phyloP scores from a whole-genome alignment of 495 filamentous ascomycete genomes.

The Penicillium turbatum region DNA sequence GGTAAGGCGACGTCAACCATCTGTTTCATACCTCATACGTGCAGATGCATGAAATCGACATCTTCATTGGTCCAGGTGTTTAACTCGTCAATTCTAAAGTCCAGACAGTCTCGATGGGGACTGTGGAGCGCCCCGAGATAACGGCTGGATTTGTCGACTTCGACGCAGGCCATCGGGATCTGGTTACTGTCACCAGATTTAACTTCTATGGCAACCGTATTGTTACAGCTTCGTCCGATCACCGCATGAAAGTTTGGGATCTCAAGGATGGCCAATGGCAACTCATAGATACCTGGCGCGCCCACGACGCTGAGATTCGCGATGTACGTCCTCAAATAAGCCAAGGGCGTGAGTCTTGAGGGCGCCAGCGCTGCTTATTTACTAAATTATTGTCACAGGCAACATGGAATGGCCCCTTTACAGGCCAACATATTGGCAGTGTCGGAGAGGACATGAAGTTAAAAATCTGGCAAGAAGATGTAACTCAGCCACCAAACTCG shows the following conservation, averaged over 20 bases:
- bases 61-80: slow-evolving; percentile 23
- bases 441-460: slow-evolving; percentile 84
- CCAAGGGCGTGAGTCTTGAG: not conserved
- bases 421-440: slow-evolving; percentile 58
- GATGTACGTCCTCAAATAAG: slow-evolving; percentile 54
- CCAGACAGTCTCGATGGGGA: slow-evolving; percentile 20
- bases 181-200: slow-evolving; percentile 49
- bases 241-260: slow-evolving; percentile 90
- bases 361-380: slow-evolving; percentile 2
- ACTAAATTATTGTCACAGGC: slow-evolving; percentile 46
- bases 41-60: slow-evolving; percentile 20
- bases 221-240: slow-evolving; percentile 86
- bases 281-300: slow-evolving; percentile 81
- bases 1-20: slow-evolving; percentile 24
- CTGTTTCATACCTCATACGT: slow-evolving; percentile 28
- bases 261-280: slow-evolving; percentile 74
- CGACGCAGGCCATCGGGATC: slow-evolving; percentile 59
- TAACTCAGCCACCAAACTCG: slow-evolving; percentile 60
- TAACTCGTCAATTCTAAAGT: slow-evolving; percentile 10
- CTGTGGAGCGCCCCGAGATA: slow-evolving; percentile 29
- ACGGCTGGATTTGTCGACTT: slow-evolving; percentile 58
- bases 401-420: slow-evolving; percentile 70
- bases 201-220: slow-evolving; percentile 86
- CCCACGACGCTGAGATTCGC: slow-evolving; percentile 85
- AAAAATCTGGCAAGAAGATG: slow-evolving; percentile 87